Evolutionary conservation across 2,329 filamentous ascomycete species (phyloP).

Genomic region (Chaetomium globosum): DNA sequence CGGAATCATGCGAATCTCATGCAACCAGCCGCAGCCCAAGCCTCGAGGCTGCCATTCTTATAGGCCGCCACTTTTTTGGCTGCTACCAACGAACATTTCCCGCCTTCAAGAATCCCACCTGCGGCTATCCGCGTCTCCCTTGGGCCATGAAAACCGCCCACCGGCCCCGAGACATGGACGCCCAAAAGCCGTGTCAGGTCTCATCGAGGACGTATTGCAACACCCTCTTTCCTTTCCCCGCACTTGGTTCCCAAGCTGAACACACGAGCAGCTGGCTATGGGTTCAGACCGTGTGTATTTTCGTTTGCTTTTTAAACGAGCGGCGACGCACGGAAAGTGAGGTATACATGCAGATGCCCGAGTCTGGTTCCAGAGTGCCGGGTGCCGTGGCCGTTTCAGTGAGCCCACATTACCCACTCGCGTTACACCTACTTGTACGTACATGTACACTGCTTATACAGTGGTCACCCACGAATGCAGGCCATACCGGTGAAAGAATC

Average conservation of each 20-base stretch:
- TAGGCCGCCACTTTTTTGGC: constrained; percentile 25
- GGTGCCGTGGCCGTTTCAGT: constrained; percentile 12
- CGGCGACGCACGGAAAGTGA: background rate
- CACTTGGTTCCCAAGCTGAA: background rate
- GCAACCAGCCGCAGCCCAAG: constrained; percentile 23
- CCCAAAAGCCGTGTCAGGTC: constrained; percentile 19
- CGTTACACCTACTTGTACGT: constrained; percentile 2
- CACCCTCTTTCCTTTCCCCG: background rate
- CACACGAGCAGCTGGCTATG: constrained; percentile 14
- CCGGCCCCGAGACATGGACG: constrained; percentile 11
- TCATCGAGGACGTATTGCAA: constrained; percentile 12
- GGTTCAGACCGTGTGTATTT: constrained; percentile 5
- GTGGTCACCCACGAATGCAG: background rate
- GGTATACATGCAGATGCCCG: constrained; percentile 22
- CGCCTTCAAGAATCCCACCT: constrained; percentile 23
- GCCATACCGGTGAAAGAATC: background rate
- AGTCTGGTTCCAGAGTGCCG: constrained; percentile 20
- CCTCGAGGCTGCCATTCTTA: constrained; percentile 5
- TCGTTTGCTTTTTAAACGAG: background rate
- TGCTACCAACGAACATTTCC: constrained; percentile 25
- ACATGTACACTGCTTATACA: constrained; percentile 4
- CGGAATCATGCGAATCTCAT: constrained; percentile 24
- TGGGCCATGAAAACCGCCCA: background rate
- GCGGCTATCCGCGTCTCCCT: constrained; percentile 21
- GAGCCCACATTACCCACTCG: constrained; percentile 1